These are phyloP conservation scores for Sphagnurus paluster DNA, from an alignment of 1,284 basidiomycete species.

Conservation along the genomic window DNA sequence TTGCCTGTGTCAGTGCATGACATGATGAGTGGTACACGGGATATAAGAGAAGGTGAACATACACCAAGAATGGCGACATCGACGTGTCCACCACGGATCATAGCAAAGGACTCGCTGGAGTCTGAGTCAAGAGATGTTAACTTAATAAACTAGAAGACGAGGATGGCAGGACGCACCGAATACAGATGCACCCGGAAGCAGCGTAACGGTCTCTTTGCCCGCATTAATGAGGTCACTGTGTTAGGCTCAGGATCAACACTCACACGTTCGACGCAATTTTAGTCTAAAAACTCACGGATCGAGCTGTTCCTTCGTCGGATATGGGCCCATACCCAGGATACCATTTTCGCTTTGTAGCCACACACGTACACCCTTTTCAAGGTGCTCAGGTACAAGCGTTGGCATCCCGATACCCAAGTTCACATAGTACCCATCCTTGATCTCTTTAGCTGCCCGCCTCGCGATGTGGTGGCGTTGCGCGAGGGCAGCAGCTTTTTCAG, in stretches of 20 bases:
- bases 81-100: conserved; percentile 96
- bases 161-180: conserved; percentile 67
- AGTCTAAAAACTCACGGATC: conserved; percentile 67
- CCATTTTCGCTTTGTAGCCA: conserved; percentile 97
- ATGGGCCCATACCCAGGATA: conserved; percentile 93
- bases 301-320: conserved; percentile 84
- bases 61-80: conserved; percentile 89
- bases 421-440: conserved; percentile 88
- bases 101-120: conserved; percentile 90
- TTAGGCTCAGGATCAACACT: conserved; percentile 10
- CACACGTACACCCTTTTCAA: conserved; percentile 78
- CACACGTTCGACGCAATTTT: background rate
- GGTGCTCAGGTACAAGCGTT: conserved; percentile 86
- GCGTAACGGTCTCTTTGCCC: conserved; percentile 93
- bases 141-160: conserved; percentile 19
- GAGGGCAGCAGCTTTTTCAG: conserved; percentile 54
- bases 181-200: conserved; percentile 88
- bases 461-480: conserved; percentile 76
- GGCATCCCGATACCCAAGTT: conserved; percentile 89
- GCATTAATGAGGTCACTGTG: conserved; percentile 91
- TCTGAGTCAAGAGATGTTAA: conserved; percentile 40
- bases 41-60: conserved; percentile 25
- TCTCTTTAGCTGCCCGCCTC: conserved; percentile 85
- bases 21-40: background rate
- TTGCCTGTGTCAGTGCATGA: conserved; percentile 75